phyloP scores from a whole-genome alignment of 2,329 filamentous ascomycete species.

The Calonectria honghensis region DNA sequence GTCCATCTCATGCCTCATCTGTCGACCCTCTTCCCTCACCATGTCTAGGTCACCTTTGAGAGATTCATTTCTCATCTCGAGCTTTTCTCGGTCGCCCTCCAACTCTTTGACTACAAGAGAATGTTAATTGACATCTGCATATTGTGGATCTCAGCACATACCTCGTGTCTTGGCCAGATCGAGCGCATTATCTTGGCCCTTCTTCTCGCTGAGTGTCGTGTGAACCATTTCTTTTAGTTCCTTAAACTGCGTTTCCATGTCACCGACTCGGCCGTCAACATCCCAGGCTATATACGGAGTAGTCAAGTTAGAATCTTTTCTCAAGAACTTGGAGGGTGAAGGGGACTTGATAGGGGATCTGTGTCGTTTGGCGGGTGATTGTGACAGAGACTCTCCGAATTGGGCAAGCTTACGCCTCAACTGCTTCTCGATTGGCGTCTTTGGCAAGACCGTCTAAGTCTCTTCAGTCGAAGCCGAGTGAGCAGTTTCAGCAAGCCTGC shows the following conservation, averaged over 20 bases:
- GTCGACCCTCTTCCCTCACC: conserved; percentile 60
- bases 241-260: conserved; percentile 84
- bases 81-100: conserved; percentile 67
- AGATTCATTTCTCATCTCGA: conserved; percentile 67
- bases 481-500: conserved; percentile 39
- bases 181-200: conserved; percentile 83
- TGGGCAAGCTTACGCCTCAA: conserved; percentile 58
- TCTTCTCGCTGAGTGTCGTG: conserved; percentile 79
- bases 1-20: conserved; percentile 60
- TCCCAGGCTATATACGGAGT: conserved; percentile 82
- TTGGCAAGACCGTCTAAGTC: conserved; percentile 58
- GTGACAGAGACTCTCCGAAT: conserved; percentile 58
- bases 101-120: conserved; percentile 66
- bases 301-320: conserved; percentile 83
- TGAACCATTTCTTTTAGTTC: conserved; percentile 84
- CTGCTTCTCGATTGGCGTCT: conserved; percentile 58
- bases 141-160: conserved; percentile 64
- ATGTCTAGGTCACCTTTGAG: conserved; percentile 79
- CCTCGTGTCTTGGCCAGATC: conserved; percentile 84
- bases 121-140: neutral
- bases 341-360: conserved; percentile 63
- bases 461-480: conserved; percentile 48
- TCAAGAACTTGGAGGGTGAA: conserved; percentile 72
- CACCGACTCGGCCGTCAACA: conserved; percentile 83
- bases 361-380: conserved; percentile 58